These are phyloP conservation scores for Paraphaeosphaeria sporulosa DNA, from an alignment of 2,329 filamentous ascomycete species.

Conservation along the genomic window DNA sequence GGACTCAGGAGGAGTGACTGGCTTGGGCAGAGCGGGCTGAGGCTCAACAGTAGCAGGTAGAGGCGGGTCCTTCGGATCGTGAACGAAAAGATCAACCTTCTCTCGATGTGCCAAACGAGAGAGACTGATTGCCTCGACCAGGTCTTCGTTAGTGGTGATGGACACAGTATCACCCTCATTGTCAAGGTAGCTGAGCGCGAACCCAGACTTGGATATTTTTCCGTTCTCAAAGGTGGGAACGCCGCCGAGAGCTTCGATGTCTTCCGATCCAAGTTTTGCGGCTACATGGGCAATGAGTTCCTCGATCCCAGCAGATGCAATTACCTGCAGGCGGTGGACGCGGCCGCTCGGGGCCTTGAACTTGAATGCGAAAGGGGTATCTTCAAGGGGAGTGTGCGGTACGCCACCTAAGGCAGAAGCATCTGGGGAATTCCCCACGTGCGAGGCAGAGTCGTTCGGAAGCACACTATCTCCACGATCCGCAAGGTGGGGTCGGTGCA, in stretches of 20 bases:
- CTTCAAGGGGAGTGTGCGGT: constrained; percentile 62
- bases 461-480: constrained; percentile 85
- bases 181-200: constrained; percentile 93
- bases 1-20: constrained; percentile 62
- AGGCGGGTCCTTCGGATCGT: constrained; percentile 89
- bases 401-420: constrained; percentile 70
- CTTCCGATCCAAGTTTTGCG: constrained; percentile 83
- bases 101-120: constrained; percentile 80
- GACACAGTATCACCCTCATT: constrained; percentile 97
- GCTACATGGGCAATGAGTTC: constrained; percentile 80
- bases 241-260: constrained; percentile 79
- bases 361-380: constrained; percentile 93
- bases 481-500: constrained; percentile 62
- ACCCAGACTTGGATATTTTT: constrained; percentile 77
- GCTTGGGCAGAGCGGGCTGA: constrained; percentile 60
- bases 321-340: constrained; percentile 89
- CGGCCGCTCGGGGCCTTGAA: constrained; percentile 97
- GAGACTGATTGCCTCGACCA: constrained; percentile 86
- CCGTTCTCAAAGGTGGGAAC: constrained; percentile 79
- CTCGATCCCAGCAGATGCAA: constrained; percentile 79
- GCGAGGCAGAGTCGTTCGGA: constrained; percentile 93
- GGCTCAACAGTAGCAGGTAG: constrained; percentile 70
- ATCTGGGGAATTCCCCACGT: constrained; percentile 79
- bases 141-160: constrained; percentile 93
- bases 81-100: constrained; percentile 97